Percentiles rank a stretch among this genome's conserved stretches.
phyloP scores from a whole-genome alignment of 116 monocot genomes.

The Phalaenopsis hybrid region DNA sequence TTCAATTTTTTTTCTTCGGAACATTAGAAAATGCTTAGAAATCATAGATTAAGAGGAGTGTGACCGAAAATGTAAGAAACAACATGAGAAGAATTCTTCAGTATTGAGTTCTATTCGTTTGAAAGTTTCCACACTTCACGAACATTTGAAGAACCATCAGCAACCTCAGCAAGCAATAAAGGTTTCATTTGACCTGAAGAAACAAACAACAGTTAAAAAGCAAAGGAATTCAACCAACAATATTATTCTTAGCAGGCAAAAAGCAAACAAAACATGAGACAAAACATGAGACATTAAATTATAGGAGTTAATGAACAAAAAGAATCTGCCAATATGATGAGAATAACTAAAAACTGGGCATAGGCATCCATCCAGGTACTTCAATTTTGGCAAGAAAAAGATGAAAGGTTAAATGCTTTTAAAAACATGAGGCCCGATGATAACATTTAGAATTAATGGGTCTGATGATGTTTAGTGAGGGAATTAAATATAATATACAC shows the following conservation, averaged over 20 bases:
- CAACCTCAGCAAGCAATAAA: conserved; percentile 61
- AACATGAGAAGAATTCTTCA: no score
- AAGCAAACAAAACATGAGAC: not conserved
- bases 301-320: not conserved
- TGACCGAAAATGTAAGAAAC: no score
- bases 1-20: no score
- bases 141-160: conserved; percentile 97
- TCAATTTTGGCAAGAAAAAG: not conserved
- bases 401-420: no score
- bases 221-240: not conserved
- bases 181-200: conserved; percentile 54
- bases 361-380: not conserved
- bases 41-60: no score
- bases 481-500: not conserved
- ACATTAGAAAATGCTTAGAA: no score
- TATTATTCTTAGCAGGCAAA: not conserved
- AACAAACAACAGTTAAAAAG: conserved; percentile 4
- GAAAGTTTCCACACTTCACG: conserved; percentile 90
- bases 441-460: no score
- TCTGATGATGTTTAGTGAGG: not conserved
- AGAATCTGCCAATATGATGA: not conserved
- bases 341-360: not conserved
- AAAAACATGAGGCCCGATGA: no score
- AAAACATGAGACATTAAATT: not conserved
- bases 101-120: conserved; percentile 15